Evolutionary conservation across 345 rosid species (phyloP).

Genomic region (Heritiera fomes): DNA sequence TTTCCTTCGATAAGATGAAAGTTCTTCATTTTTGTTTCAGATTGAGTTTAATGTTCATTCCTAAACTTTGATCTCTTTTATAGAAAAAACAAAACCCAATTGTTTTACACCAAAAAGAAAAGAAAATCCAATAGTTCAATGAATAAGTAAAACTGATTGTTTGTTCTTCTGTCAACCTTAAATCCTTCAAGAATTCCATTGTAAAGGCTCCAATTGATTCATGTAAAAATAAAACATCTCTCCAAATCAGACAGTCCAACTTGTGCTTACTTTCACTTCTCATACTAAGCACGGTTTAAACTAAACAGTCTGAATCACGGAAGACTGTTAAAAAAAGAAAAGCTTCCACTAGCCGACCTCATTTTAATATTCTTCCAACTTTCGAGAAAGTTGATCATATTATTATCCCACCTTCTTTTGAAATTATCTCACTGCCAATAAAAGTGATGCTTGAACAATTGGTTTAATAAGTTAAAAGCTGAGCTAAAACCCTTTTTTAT

Average conservation of each 20-base stretch:
- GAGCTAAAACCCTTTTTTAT: background rate
- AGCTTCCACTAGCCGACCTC: background rate
- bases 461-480: background rate
- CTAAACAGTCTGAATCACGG: background rate
- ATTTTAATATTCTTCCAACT: background rate
- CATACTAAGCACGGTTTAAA: background rate
- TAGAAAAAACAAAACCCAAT: no score
- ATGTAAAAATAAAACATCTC: background rate
- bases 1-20: no score
- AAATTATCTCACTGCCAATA: background rate
- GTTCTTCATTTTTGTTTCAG: no score
- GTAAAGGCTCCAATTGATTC: background rate
- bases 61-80: no score
- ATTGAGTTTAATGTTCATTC: no score
- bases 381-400: constrained; percentile 1
- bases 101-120: no score
- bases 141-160: background rate
- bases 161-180: background rate
- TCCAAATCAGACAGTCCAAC: background rate
- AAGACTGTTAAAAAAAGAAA: background rate
- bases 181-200: background rate
- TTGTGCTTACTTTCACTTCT: background rate
- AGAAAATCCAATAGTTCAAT: background rate
- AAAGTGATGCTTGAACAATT: background rate
- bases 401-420: background rate